Percentiles rank a stretch among this genome's conserved stretches.
Conservation (phyloP, 148 eudicot genomes). For the Rhododendron simsii region DNA sequence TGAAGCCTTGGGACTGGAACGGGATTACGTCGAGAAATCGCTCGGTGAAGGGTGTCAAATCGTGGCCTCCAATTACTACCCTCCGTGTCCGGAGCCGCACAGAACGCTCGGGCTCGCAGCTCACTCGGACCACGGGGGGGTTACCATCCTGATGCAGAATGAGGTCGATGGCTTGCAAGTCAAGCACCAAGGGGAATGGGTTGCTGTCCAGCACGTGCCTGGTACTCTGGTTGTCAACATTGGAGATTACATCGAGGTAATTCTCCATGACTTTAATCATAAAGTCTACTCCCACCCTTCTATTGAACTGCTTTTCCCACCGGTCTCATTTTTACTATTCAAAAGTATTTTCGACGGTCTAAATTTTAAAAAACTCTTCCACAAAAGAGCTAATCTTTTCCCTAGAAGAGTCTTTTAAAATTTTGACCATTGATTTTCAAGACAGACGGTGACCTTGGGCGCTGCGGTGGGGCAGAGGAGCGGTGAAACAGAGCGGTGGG, state of each 20-base stretch:
- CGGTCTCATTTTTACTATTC: no score
- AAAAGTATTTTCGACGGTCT: no score
- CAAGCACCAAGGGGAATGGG: constrained; percentile 17
- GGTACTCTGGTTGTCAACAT: background rate
- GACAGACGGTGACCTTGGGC: no score
- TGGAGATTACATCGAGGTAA: constrained; percentile 10
- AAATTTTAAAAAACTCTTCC: no score
- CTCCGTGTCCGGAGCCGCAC: constrained; percentile 10
- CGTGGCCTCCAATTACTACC: background rate
- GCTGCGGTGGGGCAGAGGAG: no score
- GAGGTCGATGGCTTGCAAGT: constrained; percentile 22
- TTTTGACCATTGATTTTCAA: no score
- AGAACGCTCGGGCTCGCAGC: constrained; percentile 21
- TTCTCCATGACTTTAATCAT: background rate
- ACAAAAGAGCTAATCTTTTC: no score
- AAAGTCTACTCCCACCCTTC: no score
- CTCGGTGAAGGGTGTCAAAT: background rate
- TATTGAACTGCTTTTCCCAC: no score
- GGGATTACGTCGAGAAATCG: constrained; percentile 1
- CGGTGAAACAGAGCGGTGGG: no score
- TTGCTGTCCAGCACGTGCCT: background rate
- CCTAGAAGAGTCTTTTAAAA: no score
- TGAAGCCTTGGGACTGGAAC: background rate
- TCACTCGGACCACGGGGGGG: constrained; percentile 26
- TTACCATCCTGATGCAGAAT: constrained; percentile 22